phyloP scores from a whole-genome alignment of 1,284 basidiomycete genomes.

The Lignosus rhinocerotis region DNA sequence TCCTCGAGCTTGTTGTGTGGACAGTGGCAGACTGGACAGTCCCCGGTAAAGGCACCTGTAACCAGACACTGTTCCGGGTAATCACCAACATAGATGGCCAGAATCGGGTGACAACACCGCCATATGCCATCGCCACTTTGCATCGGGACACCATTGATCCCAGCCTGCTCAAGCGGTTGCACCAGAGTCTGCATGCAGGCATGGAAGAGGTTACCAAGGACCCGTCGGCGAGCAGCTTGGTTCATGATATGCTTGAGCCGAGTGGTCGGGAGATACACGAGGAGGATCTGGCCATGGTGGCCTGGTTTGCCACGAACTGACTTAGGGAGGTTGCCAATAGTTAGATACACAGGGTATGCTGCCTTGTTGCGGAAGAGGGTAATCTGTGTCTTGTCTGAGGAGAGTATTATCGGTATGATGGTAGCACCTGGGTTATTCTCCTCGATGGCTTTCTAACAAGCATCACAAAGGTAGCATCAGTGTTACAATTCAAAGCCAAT shows the following conservation, averaged over 20 bases:
- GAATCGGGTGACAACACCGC: conserved; percentile 18
- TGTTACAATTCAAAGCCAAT: conserved; percentile 32
- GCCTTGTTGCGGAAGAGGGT: conserved; percentile 34
- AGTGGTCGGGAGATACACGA: conserved; percentile 36
- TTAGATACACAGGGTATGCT: conserved; percentile 41
- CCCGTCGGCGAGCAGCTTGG: background rate
- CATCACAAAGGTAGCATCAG: conserved; percentile 29
- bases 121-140: conserved; percentile 21
- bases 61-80: conserved; percentile 20
- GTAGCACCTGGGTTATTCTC: conserved; percentile 7
- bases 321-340: conserved; percentile 43
- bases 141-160: conserved; percentile 7
- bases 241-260: background rate
- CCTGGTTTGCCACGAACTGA: conserved; percentile 36
- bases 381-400: background rate
- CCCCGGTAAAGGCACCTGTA: conserved; percentile 18
- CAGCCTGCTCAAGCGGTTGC: conserved; percentile 14
- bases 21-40: conserved; percentile 25
- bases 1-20: conserved; percentile 10
- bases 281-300: conserved; percentile 32
- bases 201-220: conserved; percentile 35
- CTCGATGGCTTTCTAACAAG: conserved; percentile 34
- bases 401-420: background rate
- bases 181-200: conserved; percentile 32
- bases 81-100: conserved; percentile 26